Percentiles rank a stretch among this genome's conserved stretches.
Conservation (phyloP, 306 rosid species). For the Aeschynomene evenia region DNA sequence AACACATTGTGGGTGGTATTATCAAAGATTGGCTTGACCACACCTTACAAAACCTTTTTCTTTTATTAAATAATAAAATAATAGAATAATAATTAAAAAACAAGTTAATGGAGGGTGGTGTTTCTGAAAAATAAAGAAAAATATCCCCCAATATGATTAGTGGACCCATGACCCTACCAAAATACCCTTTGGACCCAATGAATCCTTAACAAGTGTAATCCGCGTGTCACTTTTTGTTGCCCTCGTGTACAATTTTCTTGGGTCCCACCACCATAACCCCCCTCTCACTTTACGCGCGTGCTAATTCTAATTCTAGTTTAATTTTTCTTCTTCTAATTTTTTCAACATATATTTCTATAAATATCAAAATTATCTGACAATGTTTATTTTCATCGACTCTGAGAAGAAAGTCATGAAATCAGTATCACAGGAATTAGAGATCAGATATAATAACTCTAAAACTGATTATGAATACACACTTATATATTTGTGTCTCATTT, state of each 20-base stretch:
- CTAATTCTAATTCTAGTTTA: neutral
- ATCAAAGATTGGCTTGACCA: slow-evolving; percentile 31
- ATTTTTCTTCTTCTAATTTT: neutral
- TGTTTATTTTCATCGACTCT: too few relatives aligned
- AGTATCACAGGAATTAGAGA: too few relatives aligned
- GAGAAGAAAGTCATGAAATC: too few relatives aligned
- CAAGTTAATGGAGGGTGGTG: slow-evolving; percentile 32
- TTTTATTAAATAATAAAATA: too few relatives aligned
- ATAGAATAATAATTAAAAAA: slow-evolving; percentile 1
- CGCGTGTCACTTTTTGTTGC: slow-evolving; percentile 30
- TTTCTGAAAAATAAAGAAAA: neutral
- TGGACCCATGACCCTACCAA: slow-evolving; percentile 19
- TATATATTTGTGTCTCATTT: too few relatives aligned
- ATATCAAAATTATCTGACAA: too few relatives aligned
- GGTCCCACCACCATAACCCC: neutral
- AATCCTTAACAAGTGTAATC: neutral
- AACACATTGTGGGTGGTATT: slow-evolving; percentile 44
- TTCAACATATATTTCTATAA: too few relatives aligned
- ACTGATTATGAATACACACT: too few relatives aligned
- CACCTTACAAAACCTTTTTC: neutral
- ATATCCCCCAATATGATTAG: slow-evolving; percentile 4
- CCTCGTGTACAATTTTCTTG: slow-evolving; percentile 21
- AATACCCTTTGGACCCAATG: neutral
- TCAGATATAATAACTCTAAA: too few relatives aligned
- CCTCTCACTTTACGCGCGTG: slow-evolving; percentile 45